Conservation (phyloP, 148 eudicot genomes). For the Linanthus parryae region DNA sequence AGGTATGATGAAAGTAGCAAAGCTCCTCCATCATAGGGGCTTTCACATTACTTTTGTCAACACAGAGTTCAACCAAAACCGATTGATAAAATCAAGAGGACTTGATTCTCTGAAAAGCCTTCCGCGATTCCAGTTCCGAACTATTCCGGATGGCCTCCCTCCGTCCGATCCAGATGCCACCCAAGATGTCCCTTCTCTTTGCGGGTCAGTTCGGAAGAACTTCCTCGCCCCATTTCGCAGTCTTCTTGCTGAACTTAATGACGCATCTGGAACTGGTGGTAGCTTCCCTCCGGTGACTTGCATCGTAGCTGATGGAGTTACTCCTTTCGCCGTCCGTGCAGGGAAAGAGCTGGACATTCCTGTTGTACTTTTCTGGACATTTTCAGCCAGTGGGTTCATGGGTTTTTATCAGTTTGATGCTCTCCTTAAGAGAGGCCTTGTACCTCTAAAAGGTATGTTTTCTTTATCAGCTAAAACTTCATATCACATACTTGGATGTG, state of each 20-base stretch:
- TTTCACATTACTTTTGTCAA: constrained; percentile 7
- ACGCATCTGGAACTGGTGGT: neutral
- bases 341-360: constrained; percentile 1
- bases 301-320: constrained; percentile 1
- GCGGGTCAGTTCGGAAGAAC: neutral
- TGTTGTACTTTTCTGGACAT: neutral
- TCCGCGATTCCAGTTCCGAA: constrained; percentile 6
- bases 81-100: neutral
- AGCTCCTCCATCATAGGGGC: constrained; percentile 9
- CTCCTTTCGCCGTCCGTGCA: neutral
- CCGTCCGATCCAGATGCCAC: neutral
- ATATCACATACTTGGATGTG: too few species aligned
- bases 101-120: neutral
- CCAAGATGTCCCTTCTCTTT: constrained; percentile 1
- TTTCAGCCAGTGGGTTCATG: constrained; percentile 6
- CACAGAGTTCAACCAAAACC: constrained; percentile 10
- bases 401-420: constrained; percentile 4
- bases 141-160: constrained; percentile 10
- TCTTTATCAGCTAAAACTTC: neutral
- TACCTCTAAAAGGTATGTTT: constrained; percentile 2
- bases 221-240: neutral
- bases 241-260: constrained; percentile 2
- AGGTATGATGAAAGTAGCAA: constrained; percentile 5
- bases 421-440: neutral
- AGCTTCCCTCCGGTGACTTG: neutral